Conservation (phyloP, 768 basidiomycete species). For the Austroboletus eburneus region DNA sequence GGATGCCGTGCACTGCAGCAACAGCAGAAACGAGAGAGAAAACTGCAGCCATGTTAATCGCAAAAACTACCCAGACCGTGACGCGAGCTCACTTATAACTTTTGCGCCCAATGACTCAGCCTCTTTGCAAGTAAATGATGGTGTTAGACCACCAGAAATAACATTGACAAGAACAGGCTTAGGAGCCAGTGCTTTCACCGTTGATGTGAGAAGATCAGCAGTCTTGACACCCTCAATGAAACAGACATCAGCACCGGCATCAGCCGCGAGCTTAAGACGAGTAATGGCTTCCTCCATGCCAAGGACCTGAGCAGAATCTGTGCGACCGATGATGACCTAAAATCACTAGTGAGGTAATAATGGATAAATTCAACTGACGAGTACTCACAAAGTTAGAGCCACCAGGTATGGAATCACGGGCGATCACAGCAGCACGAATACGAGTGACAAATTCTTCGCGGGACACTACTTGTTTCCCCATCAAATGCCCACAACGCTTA, state of each 20-base stretch:
- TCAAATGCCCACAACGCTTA: slow-evolving; percentile 72
- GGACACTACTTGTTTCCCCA: slow-evolving; percentile 80
- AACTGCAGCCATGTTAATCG: slow-evolving; percentile 36
- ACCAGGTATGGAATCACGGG: slow-evolving; percentile 71
- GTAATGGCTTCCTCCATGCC: slow-evolving; percentile 74
- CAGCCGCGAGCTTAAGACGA: slow-evolving; percentile 65
- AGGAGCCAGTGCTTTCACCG: slow-evolving; percentile 64
- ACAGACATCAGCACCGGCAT: slow-evolving; percentile 74
- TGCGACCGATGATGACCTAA: slow-evolving; percentile 70
- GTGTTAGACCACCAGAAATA: slow-evolving; percentile 73
- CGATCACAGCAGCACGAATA: slow-evolving; percentile 73
- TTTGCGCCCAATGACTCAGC: slow-evolving; percentile 70
- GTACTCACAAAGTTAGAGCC: slow-evolving; percentile 64
- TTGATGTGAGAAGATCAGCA: slow-evolving; percentile 56
- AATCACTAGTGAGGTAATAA: not conserved
- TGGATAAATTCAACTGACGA: not conserved
- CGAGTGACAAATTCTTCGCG: slow-evolving; percentile 72
- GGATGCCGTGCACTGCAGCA: slow-evolving; percentile 72
- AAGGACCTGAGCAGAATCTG: slow-evolving; percentile 73
- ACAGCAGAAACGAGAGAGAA: slow-evolving; percentile 76
- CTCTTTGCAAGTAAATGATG: slow-evolving; percentile 65
- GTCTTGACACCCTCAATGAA: slow-evolving; percentile 79
- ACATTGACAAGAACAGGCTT: slow-evolving; percentile 80
- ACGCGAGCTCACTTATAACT: slow-evolving; percentile 60
- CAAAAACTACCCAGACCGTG: not conserved